Percentiles rank a stretch among this genome's conserved stretches.
Conservation (phyloP, 176 grass and related monocot species). For the Cenchrus americanus region DNA sequence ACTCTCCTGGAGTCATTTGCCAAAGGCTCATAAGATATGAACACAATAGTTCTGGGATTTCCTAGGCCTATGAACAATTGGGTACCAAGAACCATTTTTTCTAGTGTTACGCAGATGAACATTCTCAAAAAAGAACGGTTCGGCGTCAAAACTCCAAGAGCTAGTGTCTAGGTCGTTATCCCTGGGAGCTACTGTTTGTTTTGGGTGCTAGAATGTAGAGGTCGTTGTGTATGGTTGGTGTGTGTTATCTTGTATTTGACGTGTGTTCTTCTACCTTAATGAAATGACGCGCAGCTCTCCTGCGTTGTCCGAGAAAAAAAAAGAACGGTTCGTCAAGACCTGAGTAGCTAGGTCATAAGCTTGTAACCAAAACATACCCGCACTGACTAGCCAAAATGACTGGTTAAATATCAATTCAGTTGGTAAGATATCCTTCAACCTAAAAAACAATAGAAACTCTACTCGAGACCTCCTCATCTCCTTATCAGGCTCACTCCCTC, state of each 20-base stretch:
- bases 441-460: neutral
- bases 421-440: neutral
- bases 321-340: neutral
- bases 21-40: neutral
- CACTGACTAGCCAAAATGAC: neutral
- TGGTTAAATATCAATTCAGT: neutral
- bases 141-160: constrained; percentile 16
- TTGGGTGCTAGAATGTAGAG: too few species aligned
- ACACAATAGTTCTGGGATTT: neutral
- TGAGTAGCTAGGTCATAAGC: neutral
- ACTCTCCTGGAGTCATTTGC: neutral
- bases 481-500: neutral
- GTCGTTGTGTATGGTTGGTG: too few species aligned
- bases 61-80: neutral
- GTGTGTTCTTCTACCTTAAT: too few species aligned
- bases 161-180: too few species aligned
- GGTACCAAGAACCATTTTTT: neutral
- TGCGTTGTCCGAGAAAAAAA: too few species aligned
- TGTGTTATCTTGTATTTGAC: too few species aligned
- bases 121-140: neutral
- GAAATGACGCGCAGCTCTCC: too few species aligned
- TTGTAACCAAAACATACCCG: neutral
- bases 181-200: too few species aligned
- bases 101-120: neutral
- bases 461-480: neutral